A percentile compares a stretch with the other conserved stretches of the same genome.
These are phyloP conservation scores for Novymonas esmeraldas DNA, from an alignment of 208 protist species.

Conservation along the genomic window DNA sequence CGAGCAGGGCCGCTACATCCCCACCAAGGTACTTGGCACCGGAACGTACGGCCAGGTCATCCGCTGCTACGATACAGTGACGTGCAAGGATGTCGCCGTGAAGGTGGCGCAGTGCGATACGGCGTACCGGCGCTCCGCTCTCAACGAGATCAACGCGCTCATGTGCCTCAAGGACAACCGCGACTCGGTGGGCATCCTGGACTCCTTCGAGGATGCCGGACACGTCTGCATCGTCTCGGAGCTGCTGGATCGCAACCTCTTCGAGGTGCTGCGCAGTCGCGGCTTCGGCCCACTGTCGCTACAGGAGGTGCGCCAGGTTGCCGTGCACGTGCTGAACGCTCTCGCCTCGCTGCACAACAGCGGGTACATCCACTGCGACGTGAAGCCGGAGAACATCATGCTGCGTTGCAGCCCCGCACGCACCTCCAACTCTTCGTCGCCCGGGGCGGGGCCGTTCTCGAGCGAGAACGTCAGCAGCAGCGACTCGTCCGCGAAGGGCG, in stretches of 20 bases:
- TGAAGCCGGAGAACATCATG: conserved; percentile 97
- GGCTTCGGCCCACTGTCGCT: conserved; percentile 63
- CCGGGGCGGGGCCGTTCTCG: conserved; percentile 10
- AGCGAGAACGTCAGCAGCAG: conserved; percentile 24
- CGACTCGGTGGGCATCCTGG: conserved; percentile 56
- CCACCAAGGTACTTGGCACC: conserved; percentile 78
- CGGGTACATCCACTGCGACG: conserved; percentile 96
- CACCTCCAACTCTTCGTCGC: conserved; percentile 14
- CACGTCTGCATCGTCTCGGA: conserved; percentile 89
- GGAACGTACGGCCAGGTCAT: conserved; percentile 94
- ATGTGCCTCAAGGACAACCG: conserved; percentile 44
- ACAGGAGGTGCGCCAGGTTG: conserved; percentile 56
- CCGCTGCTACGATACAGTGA: conserved; percentile 86
- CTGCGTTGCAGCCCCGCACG: conserved; percentile 37
- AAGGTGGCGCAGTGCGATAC: conserved; percentile 84
- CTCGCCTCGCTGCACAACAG: conserved; percentile 63
- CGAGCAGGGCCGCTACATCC: conserved; percentile 64
- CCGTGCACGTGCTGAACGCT: conserved; percentile 48
- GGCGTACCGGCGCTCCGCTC: conserved; percentile 80
- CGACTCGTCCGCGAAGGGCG: conserved; percentile 28
- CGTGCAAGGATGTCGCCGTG: conserved; percentile 70
- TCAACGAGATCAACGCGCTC: conserved; percentile 81
- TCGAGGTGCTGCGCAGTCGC: conserved; percentile 57
- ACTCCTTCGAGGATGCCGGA: conserved; percentile 79
- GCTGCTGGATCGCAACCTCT: conserved; percentile 76